Percentiles rank a stretch among this genome's conserved stretches.
phyloP scores from a whole-genome alignment of 2,329 filamentous ascomycete genomes.

The Phyllosticta paracitricarpa region DNA sequence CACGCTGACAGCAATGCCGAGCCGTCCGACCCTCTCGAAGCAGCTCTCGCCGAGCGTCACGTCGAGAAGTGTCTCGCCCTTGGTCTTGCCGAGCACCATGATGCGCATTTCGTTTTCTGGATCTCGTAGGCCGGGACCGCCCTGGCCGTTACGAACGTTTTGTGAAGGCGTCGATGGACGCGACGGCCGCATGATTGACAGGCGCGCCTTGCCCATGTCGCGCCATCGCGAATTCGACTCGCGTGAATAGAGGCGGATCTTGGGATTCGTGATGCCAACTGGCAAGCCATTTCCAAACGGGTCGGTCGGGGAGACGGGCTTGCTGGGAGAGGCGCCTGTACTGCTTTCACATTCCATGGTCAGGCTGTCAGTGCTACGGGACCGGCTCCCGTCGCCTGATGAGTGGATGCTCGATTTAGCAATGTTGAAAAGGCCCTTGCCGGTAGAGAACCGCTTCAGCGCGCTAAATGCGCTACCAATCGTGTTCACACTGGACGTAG shows the following conservation, averaged over 20 bases:
- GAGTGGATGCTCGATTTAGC: conserved; percentile 47
- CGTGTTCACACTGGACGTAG: conserved; percentile 64
- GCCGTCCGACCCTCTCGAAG: conserved; percentile 73
- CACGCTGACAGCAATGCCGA: conserved; percentile 80
- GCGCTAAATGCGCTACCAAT: conserved; percentile 71
- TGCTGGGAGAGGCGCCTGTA: conserved; percentile 17
- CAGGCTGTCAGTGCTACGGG: conserved; percentile 13
- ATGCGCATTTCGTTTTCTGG: conserved; percentile 68
- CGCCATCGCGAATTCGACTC: conserved; percentile 72
- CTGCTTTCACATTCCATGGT: conserved; percentile 18
- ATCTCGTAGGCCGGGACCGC: conserved; percentile 26
- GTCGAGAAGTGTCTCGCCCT: conserved; percentile 62
- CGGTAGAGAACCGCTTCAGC: conserved; percentile 63
- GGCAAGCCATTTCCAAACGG: conserved; percentile 30
- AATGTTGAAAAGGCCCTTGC: conserved; percentile 31
- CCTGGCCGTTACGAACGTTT: conserved; percentile 19
- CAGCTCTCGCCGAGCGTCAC: conserved; percentile 75
- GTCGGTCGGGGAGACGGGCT: conserved; percentile 14
- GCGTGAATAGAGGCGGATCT: conserved; percentile 76
- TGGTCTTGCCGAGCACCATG: conserved; percentile 62
- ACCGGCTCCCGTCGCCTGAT: conserved; percentile 29
- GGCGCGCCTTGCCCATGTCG: conserved; percentile 73
- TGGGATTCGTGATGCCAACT: conserved; percentile 66
- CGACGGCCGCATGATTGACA: conserved; percentile 69
- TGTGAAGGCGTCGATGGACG: conserved; percentile 19